phyloP scores from a whole-genome alignment of 139 green algal species.

The Astrephomene gubernaculifera region DNA sequence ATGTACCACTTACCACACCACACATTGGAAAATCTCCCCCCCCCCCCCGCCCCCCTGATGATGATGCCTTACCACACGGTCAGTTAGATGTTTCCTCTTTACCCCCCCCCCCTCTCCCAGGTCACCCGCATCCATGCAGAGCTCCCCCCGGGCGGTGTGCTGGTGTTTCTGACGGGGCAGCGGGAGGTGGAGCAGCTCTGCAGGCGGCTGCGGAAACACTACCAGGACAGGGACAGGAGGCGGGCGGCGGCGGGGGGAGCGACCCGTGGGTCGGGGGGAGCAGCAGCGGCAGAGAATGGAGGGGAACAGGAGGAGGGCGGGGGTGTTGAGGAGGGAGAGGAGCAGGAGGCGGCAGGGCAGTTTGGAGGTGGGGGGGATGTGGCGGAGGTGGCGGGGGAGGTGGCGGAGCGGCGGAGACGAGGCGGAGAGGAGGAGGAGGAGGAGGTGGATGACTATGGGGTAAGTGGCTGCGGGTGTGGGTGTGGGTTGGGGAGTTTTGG shows the following conservation, averaged over 20 bases:
- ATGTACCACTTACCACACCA: no score
- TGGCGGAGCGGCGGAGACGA: constrained; percentile 28
- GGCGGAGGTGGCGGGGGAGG: constrained; percentile 60
- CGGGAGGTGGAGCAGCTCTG: constrained; percentile 89
- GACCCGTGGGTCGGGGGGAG: neutral
- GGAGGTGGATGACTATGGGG: constrained; percentile 49
- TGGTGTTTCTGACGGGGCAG: constrained; percentile 97
- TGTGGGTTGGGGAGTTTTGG: neutral
- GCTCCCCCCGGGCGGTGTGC: constrained; percentile 90
- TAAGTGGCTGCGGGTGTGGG: neutral
- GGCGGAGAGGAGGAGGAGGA: constrained; percentile 49
- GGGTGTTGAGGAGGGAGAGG: constrained; percentile 47
- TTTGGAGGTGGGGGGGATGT: constrained; percentile 23
- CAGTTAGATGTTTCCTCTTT: no score
- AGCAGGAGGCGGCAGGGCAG: constrained; percentile 23
- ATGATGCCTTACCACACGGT: no score
- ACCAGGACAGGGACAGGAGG: constrained; percentile 3
- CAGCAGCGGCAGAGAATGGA: neutral
- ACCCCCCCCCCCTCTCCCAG: neutral
- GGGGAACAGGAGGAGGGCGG: constrained; percentile 48
- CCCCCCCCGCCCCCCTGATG: no score
- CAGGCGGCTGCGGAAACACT: constrained; percentile 67
- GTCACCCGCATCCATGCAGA: constrained; percentile 82
- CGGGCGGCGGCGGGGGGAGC: constrained; percentile 43
- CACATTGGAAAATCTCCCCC: no score